Percentiles rank a stretch among this genome's conserved stretches.
phyloP scores from a whole-genome alignment of 495 filamentous ascomycete genomes.

The Hyaloscypha variabilis region DNA sequence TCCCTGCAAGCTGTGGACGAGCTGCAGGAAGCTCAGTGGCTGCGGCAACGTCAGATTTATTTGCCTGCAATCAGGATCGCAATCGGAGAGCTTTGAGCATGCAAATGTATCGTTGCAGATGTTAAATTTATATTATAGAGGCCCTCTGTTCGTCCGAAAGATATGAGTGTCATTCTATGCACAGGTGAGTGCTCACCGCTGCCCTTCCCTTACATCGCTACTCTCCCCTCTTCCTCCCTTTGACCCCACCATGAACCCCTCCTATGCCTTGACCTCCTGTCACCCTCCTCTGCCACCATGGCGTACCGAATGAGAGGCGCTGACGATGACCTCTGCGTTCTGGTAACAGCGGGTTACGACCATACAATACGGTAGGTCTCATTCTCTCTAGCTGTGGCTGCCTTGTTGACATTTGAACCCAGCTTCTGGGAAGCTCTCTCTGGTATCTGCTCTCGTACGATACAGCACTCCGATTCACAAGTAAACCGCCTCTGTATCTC shows the following conservation, averaged over 20 bases:
- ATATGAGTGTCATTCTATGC: conserved; percentile 31
- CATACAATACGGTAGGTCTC: conserved; percentile 88
- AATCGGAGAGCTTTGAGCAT: background rate
- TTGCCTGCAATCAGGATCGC: background rate
- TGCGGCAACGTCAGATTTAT: conserved; percentile 6
- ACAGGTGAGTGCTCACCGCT: conserved; percentile 23
- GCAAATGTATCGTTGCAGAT: background rate
- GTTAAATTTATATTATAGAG: background rate
- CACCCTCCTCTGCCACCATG: background rate
- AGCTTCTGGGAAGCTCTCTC: conserved; percentile 99
- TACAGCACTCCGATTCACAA: conserved; percentile 96
- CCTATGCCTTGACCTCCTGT: background rate
- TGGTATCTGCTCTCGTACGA: conserved; percentile 95
- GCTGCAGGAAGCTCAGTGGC: background rate
- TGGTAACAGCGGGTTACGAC: conserved; percentile 84
- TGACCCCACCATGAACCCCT: conserved; percentile 2
- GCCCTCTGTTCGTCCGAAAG: background rate
- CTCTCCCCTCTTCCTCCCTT: background rate
- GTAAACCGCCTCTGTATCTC: conserved; percentile 98
- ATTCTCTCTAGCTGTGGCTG: background rate
- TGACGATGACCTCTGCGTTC: conserved; percentile 17
- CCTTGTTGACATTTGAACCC: conserved; percentile 12
- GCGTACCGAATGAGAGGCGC: background rate
- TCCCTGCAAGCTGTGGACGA: background rate
- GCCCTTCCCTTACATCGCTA: background rate